These are phyloP conservation scores for Ophiostoma ips DNA, from an alignment of 2,329 filamentous ascomycete genomes.

Conservation along the genomic window DNA sequence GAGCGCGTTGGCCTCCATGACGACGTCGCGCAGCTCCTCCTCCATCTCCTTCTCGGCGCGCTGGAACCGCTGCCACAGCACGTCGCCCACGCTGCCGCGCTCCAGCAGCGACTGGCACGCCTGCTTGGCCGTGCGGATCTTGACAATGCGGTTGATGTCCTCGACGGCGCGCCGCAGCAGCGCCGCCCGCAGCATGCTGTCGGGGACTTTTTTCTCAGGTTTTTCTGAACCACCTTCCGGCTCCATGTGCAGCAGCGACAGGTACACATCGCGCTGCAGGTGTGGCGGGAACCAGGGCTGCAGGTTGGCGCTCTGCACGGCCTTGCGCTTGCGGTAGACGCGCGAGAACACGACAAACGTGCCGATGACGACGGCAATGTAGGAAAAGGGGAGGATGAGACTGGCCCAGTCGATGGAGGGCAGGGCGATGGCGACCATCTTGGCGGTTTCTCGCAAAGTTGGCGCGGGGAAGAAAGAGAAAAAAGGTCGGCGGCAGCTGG, in stretches of 20 bases:
- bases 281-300: constrained; percentile 91
- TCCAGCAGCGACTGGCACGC: constrained; percentile 73
- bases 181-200: constrained; percentile 75
- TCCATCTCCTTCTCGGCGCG: constrained; percentile 96
- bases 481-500: not conserved
- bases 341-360: constrained; percentile 85
- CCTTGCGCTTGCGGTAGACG: constrained; percentile 86
- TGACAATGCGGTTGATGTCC: constrained; percentile 82
- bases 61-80: constrained; percentile 84
- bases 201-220: constrained; percentile 53
- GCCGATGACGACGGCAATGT: constrained; percentile 74
- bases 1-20: constrained; percentile 89
- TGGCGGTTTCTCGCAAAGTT: constrained; percentile 2
- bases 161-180: constrained; percentile 80
- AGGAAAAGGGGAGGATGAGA: constrained; percentile 76
- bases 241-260: constrained; percentile 74
- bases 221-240: constrained; percentile 39
- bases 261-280: constrained; percentile 85
- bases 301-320: constrained; percentile 66
- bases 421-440: constrained; percentile 29
- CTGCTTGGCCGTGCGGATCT: constrained; percentile 77
- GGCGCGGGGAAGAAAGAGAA: too few relatives aligned
- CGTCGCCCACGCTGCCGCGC: constrained; percentile 85
- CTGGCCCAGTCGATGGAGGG: constrained; percentile 58
- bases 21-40: constrained; percentile 85